Evolutionary conservation across 2,329 filamentous ascomycete genomes (phyloP).

Genomic region (Exserohilum turcica): DNA sequence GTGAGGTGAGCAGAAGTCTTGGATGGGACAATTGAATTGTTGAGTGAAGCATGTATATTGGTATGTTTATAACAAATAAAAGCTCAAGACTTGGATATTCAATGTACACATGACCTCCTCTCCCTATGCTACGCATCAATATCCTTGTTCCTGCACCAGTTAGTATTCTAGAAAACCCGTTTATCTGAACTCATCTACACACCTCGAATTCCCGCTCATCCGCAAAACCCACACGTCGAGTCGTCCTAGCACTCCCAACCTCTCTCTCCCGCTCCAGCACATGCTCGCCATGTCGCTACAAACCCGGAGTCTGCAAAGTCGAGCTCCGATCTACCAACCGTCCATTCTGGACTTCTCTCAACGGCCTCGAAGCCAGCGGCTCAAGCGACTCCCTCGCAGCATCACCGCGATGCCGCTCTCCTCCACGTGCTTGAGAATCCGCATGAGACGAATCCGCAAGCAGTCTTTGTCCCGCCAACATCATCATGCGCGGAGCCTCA

Average conservation of each 20-base stretch:
- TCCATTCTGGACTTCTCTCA: not conserved
- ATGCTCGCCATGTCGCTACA: not conserved
- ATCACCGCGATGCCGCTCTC: not conserved
- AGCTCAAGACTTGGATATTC: too few relatives aligned
- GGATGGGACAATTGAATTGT: too few relatives aligned
- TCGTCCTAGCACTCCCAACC: not conserved
- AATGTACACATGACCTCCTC: not conserved
- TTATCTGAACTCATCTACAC: not conserved
- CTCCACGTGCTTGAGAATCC: not conserved
- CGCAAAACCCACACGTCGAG: not conserved
- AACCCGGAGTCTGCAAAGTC: too few relatives aligned
- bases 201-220: not conserved
- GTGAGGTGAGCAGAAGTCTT: too few relatives aligned
- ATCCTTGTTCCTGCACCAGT: not conserved
- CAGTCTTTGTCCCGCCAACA: conserved; percentile 21
- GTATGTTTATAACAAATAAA: too few relatives aligned
- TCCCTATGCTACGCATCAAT: not conserved
- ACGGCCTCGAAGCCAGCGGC: not conserved
- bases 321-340: not conserved
- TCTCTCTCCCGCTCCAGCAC: not conserved
- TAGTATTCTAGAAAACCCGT: not conserved
- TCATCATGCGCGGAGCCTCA: conserved; percentile 26
- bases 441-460: conserved; percentile 19
- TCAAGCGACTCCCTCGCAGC: not conserved
- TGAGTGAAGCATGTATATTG: too few relatives aligned